phyloP scores from a whole-genome alignment of 306 rosid genomes.

The Fagus sylvatica region DNA sequence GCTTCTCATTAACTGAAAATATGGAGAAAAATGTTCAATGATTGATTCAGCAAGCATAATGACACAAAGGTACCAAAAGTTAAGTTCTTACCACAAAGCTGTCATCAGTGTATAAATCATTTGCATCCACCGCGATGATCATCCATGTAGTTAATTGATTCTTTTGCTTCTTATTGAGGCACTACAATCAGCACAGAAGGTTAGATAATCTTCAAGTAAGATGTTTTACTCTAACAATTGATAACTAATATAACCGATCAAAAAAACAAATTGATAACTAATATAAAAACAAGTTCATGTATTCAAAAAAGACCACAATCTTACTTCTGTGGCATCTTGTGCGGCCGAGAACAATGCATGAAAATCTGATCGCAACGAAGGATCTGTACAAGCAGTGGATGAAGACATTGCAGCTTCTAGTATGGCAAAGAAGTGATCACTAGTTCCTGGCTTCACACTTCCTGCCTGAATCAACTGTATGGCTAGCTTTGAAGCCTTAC shows the following conservation, averaged over 20 bases:
- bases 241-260: too few relatives aligned
- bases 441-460: constrained; percentile 76
- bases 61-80: not conserved
- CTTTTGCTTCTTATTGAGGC: constrained; percentile 72
- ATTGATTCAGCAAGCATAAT: constrained; percentile 2
- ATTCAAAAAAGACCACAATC: constrained; percentile 7
- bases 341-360: constrained; percentile 72
- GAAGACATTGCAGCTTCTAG: constrained; percentile 85
- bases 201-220: constrained; percentile 1
- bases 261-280: not conserved
- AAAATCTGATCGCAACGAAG: constrained; percentile 72
- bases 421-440: constrained; percentile 60
- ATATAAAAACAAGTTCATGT: not conserved
- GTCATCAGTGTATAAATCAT: constrained; percentile 81
- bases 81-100: constrained; percentile 79
- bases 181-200: constrained; percentile 38
- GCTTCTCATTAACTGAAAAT: constrained; percentile 21
- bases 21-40: constrained; percentile 4
- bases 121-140: constrained; percentile 67
- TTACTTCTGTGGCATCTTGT: constrained; percentile 62
- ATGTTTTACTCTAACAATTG: not conserved
- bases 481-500: constrained; percentile 92
- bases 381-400: constrained; percentile 65
- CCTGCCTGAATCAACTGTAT: constrained; percentile 87
- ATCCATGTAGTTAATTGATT: constrained; percentile 70